phyloP scores from a whole-genome alignment of 441 rosid species.

The Erodium moschatum region DNA sequence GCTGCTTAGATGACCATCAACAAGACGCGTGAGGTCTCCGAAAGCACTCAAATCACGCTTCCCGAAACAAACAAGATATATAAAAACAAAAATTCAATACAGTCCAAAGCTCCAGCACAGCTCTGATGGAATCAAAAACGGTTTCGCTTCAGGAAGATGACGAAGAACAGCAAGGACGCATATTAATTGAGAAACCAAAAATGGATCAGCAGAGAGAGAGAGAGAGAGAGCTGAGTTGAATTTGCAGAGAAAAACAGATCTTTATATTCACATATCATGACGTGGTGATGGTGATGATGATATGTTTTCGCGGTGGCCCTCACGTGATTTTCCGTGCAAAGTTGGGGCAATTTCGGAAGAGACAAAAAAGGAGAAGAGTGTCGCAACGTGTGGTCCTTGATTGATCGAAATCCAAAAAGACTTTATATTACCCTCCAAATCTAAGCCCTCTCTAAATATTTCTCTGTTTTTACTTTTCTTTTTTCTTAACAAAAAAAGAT shows the following conservation, averaged over 20 bases:
- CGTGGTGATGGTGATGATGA: background rate
- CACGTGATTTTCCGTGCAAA: background rate
- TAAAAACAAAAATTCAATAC: background rate
- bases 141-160: background rate
- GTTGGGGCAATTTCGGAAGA: background rate
- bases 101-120: background rate
- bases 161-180: background rate
- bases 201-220: background rate
- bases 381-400: slow-evolving; percentile 8
- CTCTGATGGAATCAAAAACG: background rate
- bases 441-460: background rate
- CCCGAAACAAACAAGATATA: background rate
- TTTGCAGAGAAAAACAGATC: background rate
- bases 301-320: background rate
- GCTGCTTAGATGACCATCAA: slow-evolving; percentile 10
- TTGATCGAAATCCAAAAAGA: background rate
- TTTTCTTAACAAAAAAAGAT: too few relatives aligned
- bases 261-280: background rate
- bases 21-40: background rate
- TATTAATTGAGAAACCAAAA: background rate
- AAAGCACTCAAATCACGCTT: background rate
- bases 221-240: background rate
- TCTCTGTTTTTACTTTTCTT: background rate
- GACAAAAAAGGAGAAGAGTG: background rate
- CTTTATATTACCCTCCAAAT: background rate